Evolutionary conservation across 75 land plant species (phyloP).

Genomic region (Sequoia sempervirens): DNA sequence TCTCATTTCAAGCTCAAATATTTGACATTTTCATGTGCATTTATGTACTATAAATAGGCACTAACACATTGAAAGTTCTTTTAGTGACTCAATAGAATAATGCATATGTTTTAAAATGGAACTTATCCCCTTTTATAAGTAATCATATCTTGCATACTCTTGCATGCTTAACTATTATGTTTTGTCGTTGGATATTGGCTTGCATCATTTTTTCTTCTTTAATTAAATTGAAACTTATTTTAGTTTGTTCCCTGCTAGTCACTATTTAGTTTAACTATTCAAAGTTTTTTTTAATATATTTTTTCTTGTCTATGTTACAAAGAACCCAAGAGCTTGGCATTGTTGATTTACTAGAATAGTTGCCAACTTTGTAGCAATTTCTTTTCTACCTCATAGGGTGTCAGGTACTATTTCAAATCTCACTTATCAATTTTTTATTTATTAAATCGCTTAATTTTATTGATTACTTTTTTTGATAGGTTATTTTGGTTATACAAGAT

Average conservation of each 20-base stretch:
- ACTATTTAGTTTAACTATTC: background rate
- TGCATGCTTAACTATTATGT: background rate
- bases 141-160: background rate
- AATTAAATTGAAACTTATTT: background rate
- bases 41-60: background rate
- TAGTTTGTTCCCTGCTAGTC: background rate
- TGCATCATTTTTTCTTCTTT: background rate
- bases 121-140: background rate
- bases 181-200: background rate
- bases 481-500: background rate
- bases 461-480: background rate
- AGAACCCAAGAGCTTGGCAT: slow-evolving; percentile 83
- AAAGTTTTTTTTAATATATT: background rate
- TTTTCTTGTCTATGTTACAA: slow-evolving; percentile 18
- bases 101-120: background rate
- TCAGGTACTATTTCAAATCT: slow-evolving; percentile 43
- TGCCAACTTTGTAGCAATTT: slow-evolving; percentile 83
- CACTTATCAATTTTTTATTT: background rate
- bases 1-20: background rate
- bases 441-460: background rate
- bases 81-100: background rate
- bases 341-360: slow-evolving; percentile 73
- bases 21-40: background rate
- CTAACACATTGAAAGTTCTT: background rate
- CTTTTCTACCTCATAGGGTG: slow-evolving; percentile 74